These are phyloP conservation scores for Glycine tomentella DNA, from an alignment of 306 rosid species.

Conservation along the genomic window DNA sequence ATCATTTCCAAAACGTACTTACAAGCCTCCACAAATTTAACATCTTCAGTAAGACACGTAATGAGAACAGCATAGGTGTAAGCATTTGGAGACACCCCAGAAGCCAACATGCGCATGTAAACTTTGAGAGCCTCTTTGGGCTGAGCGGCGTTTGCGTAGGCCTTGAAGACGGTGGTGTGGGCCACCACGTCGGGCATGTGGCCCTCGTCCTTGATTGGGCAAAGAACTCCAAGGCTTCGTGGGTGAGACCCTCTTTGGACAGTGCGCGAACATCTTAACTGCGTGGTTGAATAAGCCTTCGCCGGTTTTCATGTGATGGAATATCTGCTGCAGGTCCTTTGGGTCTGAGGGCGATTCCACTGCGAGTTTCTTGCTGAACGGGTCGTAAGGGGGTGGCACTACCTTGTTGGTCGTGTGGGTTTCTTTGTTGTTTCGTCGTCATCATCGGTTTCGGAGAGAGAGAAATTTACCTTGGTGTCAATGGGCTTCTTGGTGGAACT, in stretches of 20 bases:
- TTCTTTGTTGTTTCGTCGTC: too few relatives aligned
- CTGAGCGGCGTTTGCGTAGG: constrained; percentile 69
- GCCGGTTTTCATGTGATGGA: constrained; percentile 64
- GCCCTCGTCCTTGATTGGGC: constrained; percentile 78
- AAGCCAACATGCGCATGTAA: constrained; percentile 74
- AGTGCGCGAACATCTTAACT: constrained; percentile 91
- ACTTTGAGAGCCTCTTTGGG: constrained; percentile 74
- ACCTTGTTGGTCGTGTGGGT: too few relatives aligned
- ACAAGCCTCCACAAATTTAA: constrained; percentile 51
- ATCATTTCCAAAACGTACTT: constrained; percentile 72
- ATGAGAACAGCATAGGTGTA: constrained; percentile 72
- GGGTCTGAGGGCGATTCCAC: constrained; percentile 70
- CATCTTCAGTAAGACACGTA: constrained; percentile 58
- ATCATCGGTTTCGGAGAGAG: constrained; percentile 8
- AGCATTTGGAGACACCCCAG: constrained; percentile 73
- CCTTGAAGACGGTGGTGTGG: constrained; percentile 73
- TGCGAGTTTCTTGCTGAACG: constrained; percentile 68
- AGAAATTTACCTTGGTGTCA: constrained; percentile 60
- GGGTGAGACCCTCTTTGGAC: constrained; percentile 81
- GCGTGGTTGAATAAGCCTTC: constrained; percentile 72
- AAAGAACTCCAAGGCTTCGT: constrained; percentile 76
- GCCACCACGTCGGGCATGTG: constrained; percentile 84
- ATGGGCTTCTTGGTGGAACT: constrained; percentile 36
- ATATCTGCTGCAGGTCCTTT: constrained; percentile 70
- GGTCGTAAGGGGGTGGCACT: constrained; percentile 59